Evolutionary conservation across 805 yeast species (phyloP).

Genomic region (Candida berthetii): DNA sequence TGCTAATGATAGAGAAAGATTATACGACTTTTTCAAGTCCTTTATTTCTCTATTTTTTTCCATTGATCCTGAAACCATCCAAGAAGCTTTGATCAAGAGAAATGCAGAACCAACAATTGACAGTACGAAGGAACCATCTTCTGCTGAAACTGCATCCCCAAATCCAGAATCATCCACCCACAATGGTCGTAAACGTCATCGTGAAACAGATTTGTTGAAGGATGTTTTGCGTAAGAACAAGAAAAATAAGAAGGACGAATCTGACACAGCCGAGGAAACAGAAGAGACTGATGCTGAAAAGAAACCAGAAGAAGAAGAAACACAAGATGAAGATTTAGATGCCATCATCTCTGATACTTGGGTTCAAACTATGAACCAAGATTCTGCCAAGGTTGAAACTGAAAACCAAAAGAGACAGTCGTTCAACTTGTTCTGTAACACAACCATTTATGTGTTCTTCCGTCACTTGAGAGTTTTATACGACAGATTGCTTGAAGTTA

Average conservation of each 20-base stretch:
- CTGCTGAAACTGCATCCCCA: slow-evolving; percentile 4
- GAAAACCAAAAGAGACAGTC: slow-evolving; percentile 36
- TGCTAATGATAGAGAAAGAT: slow-evolving; percentile 69
- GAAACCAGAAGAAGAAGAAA: slow-evolving; percentile 18
- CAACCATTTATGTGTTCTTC: slow-evolving; percentile 83
- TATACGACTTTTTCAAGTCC: slow-evolving; percentile 62
- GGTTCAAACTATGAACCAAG: slow-evolving; percentile 15
- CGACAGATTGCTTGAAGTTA: slow-evolving; percentile 74
- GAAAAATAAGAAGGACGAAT: slow-evolving; percentile 20
- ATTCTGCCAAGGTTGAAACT: slow-evolving; percentile 21
- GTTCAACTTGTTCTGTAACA: slow-evolving; percentile 81
- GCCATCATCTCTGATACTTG: slow-evolving; percentile 19
- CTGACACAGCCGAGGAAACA: slow-evolving; percentile 17
- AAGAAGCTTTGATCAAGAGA: slow-evolving; percentile 29
- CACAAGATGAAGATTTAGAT: slow-evolving; percentile 3
- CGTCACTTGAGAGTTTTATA: slow-evolving; percentile 80
- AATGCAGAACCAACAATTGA: neutral
- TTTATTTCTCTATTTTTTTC: slow-evolving; percentile 72
- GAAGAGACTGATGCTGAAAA: slow-evolving; percentile 19
- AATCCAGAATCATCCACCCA: slow-evolving; percentile 9
- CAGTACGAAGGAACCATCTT: slow-evolving; percentile 4
- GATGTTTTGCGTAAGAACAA: slow-evolving; percentile 54
- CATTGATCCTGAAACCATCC: slow-evolving; percentile 42
- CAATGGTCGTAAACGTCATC: slow-evolving; percentile 23
- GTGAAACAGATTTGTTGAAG: slow-evolving; percentile 49